Evolutionary conservation across 208 protist genomes (phyloP), one percentile per base, ranked within the genome.

Genomic region (Herpetomonas samuelpessoai): DNA sequence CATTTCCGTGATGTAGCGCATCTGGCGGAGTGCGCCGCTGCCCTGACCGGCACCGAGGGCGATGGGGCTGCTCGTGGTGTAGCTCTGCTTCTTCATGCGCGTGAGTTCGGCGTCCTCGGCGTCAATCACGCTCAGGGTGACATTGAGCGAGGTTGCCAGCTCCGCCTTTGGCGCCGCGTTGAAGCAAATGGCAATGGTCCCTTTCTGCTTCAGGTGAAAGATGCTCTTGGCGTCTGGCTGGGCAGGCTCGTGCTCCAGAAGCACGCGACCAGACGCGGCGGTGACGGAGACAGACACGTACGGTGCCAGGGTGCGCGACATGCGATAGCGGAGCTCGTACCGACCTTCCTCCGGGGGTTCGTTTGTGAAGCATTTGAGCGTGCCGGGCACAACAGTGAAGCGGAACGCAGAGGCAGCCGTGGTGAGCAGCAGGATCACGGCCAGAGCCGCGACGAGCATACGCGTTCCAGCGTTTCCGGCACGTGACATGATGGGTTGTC

Each of bases 261-360:
- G 24, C 3, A 77, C 63, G 6, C 67, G 65, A 0, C 81, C 81
- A 16, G 56, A 57, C 12, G 76, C 64, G 18, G 71, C 62, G 16
- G 76, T 87, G 49, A 89, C 73, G 26, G 76, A 53, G 12, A 92
- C 76, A 16, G 81, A 81, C 6, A 88, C 81, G 31, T 88, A 81
- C 0, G 81, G 81, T 1, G 81, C 76, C 14, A 89, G 65, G 55
- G 71, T 82, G 59, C 74, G 68, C 19, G 75, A 47, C 81, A 92
- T 89, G 48, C 70, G 72, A 68, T 92, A 92, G 50, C 76, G 81
- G 19, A 92, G 31, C 54, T 89, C 75, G 56, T 85, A 87, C 30
- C 80, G 81, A 21, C 76, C 81, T 10, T 65, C 65, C 54, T 83
- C 76, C 2, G 59, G 57, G 7, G 84, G 49, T 7, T 81, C 63